Percentiles rank a stretch among this genome's conserved stretches.
Evolutionary conservation across 2,329 filamentous ascomycete genomes (phyloP).

Genomic region (Talaromyces islandicus): DNA sequence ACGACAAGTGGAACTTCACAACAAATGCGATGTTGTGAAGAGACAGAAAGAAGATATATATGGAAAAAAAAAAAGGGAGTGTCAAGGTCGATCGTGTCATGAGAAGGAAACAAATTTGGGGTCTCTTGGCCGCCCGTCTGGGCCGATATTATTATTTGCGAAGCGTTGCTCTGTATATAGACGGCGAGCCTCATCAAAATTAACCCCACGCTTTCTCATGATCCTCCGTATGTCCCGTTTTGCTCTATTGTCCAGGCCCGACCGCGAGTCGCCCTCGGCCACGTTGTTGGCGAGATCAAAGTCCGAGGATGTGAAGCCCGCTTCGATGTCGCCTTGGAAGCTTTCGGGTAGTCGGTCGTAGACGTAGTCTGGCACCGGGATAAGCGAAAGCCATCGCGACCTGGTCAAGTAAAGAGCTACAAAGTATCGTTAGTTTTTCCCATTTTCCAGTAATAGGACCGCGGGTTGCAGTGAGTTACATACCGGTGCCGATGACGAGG

Average conservation of each 20-base stretch:
- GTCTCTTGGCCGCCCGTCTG: constrained; percentile 81
- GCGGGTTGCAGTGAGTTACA: constrained; percentile 13
- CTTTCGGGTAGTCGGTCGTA: constrained; percentile 72
- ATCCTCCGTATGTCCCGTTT: constrained; percentile 81
- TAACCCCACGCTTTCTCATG: constrained; percentile 78
- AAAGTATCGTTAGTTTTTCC: not conserved
- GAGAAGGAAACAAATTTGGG: constrained; percentile 95
- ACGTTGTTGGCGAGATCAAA: constrained; percentile 83
- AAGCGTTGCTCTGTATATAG: constrained; percentile 83
- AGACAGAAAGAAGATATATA: not conserved
- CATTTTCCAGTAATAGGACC: not conserved
- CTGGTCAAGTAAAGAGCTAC: constrained; percentile 75
- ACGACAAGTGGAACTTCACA: not conserved
- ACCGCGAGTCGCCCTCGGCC: constrained; percentile 67
- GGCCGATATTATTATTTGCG: constrained; percentile 77
- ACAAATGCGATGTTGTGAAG: not conserved
- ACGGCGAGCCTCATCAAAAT: constrained; percentile 85
- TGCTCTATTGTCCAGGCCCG: constrained; percentile 71
- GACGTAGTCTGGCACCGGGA: constrained; percentile 61
- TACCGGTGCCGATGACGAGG: constrained; percentile 66
- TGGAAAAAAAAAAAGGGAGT: not conserved
- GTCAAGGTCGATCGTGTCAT: constrained; percentile 29
- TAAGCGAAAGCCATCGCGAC: constrained; percentile 63
- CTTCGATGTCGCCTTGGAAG: constrained; percentile 81
- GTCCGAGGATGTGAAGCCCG: constrained; percentile 72